Conservation (phyloP, 352 stramenopile genomes). For the Phytophthora nicotianae region DNA sequence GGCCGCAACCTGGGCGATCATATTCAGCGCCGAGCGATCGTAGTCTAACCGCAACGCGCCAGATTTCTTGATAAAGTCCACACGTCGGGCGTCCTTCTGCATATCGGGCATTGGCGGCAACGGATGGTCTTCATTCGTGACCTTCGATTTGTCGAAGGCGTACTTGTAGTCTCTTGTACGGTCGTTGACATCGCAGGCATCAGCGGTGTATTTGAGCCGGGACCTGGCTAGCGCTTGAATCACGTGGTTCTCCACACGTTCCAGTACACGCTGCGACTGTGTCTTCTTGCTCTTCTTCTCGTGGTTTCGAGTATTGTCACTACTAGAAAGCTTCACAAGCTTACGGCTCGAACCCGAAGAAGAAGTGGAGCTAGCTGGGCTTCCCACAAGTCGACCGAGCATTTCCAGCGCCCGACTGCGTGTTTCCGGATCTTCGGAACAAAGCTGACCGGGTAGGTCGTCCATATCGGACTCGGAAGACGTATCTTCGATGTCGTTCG, state of each 20-base stretch:
- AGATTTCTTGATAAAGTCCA: slow-evolving; percentile 51
- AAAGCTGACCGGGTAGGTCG: slow-evolving; percentile 42
- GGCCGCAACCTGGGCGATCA: slow-evolving; percentile 62
- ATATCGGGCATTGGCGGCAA: slow-evolving; percentile 45
- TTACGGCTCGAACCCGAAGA: slow-evolving; percentile 24
- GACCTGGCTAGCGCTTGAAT: slow-evolving; percentile 36
- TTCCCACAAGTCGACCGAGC: slow-evolving; percentile 43
- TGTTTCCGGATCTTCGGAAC: slow-evolving; percentile 45
- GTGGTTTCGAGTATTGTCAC: slow-evolving; percentile 3
- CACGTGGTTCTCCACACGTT: slow-evolving; percentile 50
- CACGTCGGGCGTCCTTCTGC: slow-evolving; percentile 47
- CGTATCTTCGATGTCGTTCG: slow-evolving; percentile 34
- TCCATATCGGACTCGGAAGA: slow-evolving; percentile 29
- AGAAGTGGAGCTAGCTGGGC: slow-evolving; percentile 20
- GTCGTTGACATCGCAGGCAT: slow-evolving; percentile 37
- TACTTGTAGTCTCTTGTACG: slow-evolving; percentile 55
- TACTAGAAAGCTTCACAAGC: slow-evolving; percentile 24
- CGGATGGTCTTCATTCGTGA: slow-evolving; percentile 45
- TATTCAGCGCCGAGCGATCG: slow-evolving; percentile 52
- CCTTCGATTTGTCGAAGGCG: slow-evolving; percentile 43
- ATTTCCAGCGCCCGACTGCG: slow-evolving; percentile 51
- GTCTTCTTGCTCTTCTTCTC: slow-evolving; percentile 33
- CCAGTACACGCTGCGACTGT: slow-evolving; percentile 39
- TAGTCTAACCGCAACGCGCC: slow-evolving; percentile 48
- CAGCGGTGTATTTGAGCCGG: slow-evolving; percentile 20